Conservation (phyloP, 192 early-diverging fungal species). For the Entomortierella lignicola region DNA sequence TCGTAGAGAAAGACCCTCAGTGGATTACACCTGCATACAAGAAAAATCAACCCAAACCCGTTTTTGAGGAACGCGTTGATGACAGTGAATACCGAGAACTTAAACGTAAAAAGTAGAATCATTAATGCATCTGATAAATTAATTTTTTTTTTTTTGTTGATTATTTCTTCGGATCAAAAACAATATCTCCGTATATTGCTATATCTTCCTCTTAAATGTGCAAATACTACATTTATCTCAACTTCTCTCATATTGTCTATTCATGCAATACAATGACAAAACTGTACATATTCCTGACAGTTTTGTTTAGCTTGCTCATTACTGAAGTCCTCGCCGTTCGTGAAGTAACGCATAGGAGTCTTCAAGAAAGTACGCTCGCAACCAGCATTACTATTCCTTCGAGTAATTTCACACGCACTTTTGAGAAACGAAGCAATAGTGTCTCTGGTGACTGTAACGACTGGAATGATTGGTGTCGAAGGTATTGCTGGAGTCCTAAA, state of each 20-base stretch:
- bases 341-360: not conserved
- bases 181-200: too few relatives aligned
- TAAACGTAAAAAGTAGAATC: conserved; percentile 58
- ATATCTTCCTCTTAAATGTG: too few relatives aligned
- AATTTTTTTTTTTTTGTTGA: not conserved
- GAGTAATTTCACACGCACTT: not conserved
- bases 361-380: not conserved
- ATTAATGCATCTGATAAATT: not conserved
- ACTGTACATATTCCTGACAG: too few relatives aligned
- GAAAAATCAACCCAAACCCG: conserved; percentile 76
- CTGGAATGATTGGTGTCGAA: not conserved
- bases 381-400: not conserved
- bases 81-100: conserved; percentile 61
- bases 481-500: not conserved
- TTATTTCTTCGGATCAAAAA: not conserved
- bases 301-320: too few relatives aligned
- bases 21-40: conserved; percentile 90
- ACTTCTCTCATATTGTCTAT: too few relatives aligned
- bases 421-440: not conserved
- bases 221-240: too few relatives aligned
- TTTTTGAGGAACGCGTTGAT: conserved; percentile 75
- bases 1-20: conserved; percentile 82
- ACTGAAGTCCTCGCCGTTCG: too few relatives aligned
- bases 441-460: not conserved
- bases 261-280: too few relatives aligned